Evolutionary conservation across 352 stramenopile genomes (phyloP).

Genomic region (Pythium insidiosum): DNA sequence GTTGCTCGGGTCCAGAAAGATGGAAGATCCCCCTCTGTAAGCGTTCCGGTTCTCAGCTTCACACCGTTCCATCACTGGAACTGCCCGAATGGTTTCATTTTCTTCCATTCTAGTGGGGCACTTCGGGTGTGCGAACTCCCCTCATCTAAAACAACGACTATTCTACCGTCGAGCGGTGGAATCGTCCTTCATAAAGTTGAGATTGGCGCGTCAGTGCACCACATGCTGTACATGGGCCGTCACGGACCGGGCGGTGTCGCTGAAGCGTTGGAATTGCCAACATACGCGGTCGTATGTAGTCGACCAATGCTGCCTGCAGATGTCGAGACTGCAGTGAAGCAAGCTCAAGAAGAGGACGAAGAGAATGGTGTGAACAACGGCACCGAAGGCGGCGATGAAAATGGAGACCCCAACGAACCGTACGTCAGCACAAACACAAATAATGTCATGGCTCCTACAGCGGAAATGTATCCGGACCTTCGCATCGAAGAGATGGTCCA

Average conservation of each 20-base stretch:
- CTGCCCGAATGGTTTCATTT: constrained; percentile 83
- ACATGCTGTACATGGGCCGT: constrained; percentile 73
- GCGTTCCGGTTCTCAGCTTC: constrained; percentile 79
- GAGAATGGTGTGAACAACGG: constrained; percentile 19
- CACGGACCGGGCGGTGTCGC: constrained; percentile 69
- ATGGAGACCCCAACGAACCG: constrained; percentile 14
- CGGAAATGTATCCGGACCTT: constrained; percentile 71
- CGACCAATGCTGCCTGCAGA: constrained; percentile 38
- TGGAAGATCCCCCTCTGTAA: constrained; percentile 25
- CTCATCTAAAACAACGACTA: constrained; percentile 60
- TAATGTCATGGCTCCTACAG: constrained; percentile 72
- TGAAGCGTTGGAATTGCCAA: constrained; percentile 66
- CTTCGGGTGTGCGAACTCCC: constrained; percentile 79
- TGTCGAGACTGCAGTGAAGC: constrained; percentile 50
- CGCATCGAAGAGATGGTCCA: constrained; percentile 53
- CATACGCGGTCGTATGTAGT: constrained; percentile 77
- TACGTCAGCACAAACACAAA: constrained; percentile 36
- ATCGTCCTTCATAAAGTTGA: constrained; percentile 79
- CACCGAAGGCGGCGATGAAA: neutral
- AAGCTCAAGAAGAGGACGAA: constrained; percentile 53
- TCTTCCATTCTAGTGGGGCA: constrained; percentile 75
- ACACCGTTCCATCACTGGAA: constrained; percentile 87
- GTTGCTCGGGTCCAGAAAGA: constrained; percentile 17
- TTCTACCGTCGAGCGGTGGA: constrained; percentile 56
- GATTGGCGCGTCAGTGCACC: constrained; percentile 66